Evolutionary conservation across 176 grass and related monocot genomes (phyloP).

Genomic region (Dactylis glomerata): DNA sequence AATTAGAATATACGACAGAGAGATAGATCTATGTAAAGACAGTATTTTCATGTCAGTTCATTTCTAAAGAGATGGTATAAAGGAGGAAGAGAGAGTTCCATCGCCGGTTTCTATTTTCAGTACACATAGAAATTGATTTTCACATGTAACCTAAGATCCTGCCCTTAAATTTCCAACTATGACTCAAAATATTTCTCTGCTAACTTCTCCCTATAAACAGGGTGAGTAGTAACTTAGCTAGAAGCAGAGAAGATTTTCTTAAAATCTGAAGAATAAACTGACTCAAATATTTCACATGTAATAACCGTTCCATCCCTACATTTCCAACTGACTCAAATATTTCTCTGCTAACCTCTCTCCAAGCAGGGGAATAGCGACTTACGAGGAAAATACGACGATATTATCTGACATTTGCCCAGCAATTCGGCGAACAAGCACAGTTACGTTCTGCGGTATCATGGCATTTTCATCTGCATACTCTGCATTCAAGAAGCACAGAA

Average conservation of each 20-base stretch:
- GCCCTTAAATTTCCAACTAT: neutral
- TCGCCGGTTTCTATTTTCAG: neutral
- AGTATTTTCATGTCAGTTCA: neutral
- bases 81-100: neutral
- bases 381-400: conserved; percentile 25
- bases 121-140: neutral
- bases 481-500: conserved; percentile 40
- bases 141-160: neutral
- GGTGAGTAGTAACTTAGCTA: neutral
- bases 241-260: neutral
- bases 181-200: neutral
- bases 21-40: neutral
- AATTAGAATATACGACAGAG: conserved; percentile 1
- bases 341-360: neutral
- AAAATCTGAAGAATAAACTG: neutral
- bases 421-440: conserved; percentile 47
- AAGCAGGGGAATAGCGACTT: neutral
- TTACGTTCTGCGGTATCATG: conserved; percentile 42
- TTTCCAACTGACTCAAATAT: neutral
- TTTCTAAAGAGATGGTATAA: neutral
- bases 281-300: neutral
- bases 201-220: neutral
- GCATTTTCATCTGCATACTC: conserved; percentile 51
- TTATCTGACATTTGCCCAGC: conserved; percentile 36
- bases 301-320: neutral